Evolutionary conservation across 2,329 filamentous ascomycete genomes (phyloP), one percentile per base, ranked within the genome.

Genomic region (Massarina eburnea): DNA sequence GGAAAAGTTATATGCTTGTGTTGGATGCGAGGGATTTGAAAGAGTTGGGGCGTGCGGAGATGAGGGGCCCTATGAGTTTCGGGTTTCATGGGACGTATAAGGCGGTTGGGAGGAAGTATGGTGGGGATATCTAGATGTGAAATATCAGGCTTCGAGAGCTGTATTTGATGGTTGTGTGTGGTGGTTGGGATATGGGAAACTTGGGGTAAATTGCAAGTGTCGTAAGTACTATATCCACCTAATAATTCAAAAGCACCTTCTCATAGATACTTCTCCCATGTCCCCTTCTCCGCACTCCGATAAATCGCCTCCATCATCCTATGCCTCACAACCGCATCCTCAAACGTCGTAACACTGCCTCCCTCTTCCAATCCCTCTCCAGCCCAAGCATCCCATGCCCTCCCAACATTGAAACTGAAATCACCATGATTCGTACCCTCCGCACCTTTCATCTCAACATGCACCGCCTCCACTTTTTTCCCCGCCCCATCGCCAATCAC

Each of bases 11-110:
- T 63, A 67, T 90, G 39, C 56, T 89, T 32, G 84, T 82, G 46
- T 63, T 89, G 24, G 77, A 85, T 59, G 85, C 85, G 4, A 77
- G 60, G 62, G 80, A 78, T 4, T 77, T 89, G 78, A 69, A 65
- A 48, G 86, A 89, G 71, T 30, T 82, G 37, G 86, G 84, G 0
- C 76, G 83, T 34, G 85, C 85, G 3, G 80, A 85, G 54, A 76
- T 82, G 18, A 75, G 76, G 1, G 82, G 82, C 55, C 76, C 80
- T 0, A 77, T 89, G 47, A 78, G 73, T 0, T 72, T 88, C 48
- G 84, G 84, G 0, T 85, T 89, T 52, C 86, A 89, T 64, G 85
- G 85, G 0, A 59, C 75, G 12, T 80, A 84, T 50, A 65, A 67
- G 40, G 51, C 54, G 15, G 24, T 18, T 3, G 49, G 48, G n/a